A percentile compares a stretch with the other conserved stretches of the same genome.
Conservation (phyloP, 768 basidiomycete genomes). For the Pholiota microspora region DNA sequence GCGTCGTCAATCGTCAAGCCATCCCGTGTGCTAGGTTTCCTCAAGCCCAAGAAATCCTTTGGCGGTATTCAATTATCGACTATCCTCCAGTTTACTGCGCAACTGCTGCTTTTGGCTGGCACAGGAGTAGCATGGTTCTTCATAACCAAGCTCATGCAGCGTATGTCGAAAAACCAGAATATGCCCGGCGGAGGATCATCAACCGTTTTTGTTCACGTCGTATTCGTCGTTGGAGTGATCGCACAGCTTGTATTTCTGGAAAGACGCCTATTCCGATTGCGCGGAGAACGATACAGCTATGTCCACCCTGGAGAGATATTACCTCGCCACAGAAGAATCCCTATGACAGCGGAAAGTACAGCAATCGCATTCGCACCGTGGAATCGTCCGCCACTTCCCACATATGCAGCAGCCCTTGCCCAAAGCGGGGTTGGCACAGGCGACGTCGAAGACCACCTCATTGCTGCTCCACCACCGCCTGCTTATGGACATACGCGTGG, state of each 20-base stretch:
- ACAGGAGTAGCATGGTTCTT: constrained; percentile 60
- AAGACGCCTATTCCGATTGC: constrained; percentile 60
- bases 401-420: constrained; percentile 68
- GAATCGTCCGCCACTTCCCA: constrained; percentile 69
- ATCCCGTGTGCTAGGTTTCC: constrained; percentile 35
- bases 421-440: constrained; percentile 70
- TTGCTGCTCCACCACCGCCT: constrained; percentile 68
- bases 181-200: constrained; percentile 28
- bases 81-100: constrained; percentile 38
- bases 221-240: constrained; percentile 51
- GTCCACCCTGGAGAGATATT: constrained; percentile 58
- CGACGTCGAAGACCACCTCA: constrained; percentile 70
- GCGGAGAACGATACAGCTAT: constrained; percentile 61
- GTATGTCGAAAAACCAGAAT: constrained; percentile 12
- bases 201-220: constrained; percentile 59
- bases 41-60: constrained; percentile 37
- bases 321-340: constrained; percentile 35
- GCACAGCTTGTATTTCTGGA: constrained; percentile 62
- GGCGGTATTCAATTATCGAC: constrained; percentile 47
- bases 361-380: constrained; percentile 57
- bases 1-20: constrained; percentile 15
- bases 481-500: constrained; percentile 77
- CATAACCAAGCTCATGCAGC: constrained; percentile 21
- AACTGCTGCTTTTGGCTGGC: constrained; percentile 39
- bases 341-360: constrained; percentile 19